Conservation (phyloP, 1,284 basidiomycete species). For the Puccinia novopanici region DNA sequence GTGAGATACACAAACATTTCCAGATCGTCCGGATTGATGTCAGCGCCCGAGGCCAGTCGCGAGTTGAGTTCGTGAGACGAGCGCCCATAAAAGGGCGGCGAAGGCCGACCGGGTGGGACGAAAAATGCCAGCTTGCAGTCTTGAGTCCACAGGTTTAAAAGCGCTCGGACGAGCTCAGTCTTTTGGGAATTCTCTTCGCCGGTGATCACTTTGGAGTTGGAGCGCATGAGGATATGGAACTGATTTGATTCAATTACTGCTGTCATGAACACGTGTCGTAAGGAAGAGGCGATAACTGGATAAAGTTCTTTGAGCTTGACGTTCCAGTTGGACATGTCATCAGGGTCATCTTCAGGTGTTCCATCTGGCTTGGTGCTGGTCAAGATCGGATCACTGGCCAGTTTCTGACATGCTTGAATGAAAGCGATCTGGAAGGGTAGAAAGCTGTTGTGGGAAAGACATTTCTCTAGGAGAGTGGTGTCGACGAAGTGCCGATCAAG, state of each 20-base stretch:
- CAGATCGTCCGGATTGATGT: constrained; percentile 37
- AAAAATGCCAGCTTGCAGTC: constrained; percentile 47
- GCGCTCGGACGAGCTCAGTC: constrained; percentile 36
- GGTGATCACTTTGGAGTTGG: constrained; percentile 32
- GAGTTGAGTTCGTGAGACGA: constrained; percentile 39
- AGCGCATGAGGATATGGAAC: constrained; percentile 44
- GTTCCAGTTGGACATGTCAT: constrained; percentile 49
- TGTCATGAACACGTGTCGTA: constrained; percentile 44
- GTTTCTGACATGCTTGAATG: constrained; percentile 47
- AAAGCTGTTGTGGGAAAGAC: constrained; percentile 44
- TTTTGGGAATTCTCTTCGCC: constrained; percentile 35
- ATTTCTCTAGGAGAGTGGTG: constrained; percentile 43
- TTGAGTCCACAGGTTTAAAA: constrained; percentile 46
- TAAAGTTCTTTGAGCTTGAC: constrained; percentile 49
- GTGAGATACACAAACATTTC: constrained; percentile 49
- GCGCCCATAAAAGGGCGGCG: not conserved
- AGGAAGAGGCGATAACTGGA: constrained; percentile 31
- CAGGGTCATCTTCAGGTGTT: constrained; percentile 28
- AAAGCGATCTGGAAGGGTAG: constrained; percentile 50
- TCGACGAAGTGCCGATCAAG: constrained; percentile 54
- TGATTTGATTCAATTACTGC: constrained; percentile 34
- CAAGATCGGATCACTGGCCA: constrained; percentile 26
- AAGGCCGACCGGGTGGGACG: not conserved
- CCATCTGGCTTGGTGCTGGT: constrained; percentile 5
- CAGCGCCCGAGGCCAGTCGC: constrained; percentile 15